phyloP scores from a whole-genome alignment of 176 grass and related monocot genomes.

The Tillandsia fasciculata region DNA sequence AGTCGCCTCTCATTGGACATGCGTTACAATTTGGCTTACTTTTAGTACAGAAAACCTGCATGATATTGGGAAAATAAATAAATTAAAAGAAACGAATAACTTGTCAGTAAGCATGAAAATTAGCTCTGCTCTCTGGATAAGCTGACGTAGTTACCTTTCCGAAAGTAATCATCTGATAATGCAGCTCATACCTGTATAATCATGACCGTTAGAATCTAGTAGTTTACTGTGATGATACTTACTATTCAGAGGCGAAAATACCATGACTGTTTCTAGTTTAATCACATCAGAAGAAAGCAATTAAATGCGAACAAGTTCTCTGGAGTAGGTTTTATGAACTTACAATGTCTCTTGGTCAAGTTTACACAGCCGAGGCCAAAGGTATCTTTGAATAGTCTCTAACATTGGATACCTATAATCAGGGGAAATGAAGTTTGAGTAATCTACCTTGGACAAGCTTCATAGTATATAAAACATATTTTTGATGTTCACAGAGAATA shows the following conservation, averaged over 20 bases:
- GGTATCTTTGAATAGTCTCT: conserved; percentile 80
- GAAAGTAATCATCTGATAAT: conserved; percentile 99
- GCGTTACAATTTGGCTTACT: conserved; percentile 92
- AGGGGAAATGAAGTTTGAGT: conserved; percentile 19
- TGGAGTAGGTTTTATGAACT: conserved; percentile 27
- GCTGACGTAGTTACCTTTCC: conserved; percentile 57
- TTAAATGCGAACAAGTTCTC: not conserved
- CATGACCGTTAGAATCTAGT: not conserved
- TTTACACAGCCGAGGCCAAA: conserved; percentile 97
- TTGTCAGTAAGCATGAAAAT: not conserved
- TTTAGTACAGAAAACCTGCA: conserved; percentile 98
- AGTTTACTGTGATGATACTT: not conserved
- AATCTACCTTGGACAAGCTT: conserved; percentile 6
- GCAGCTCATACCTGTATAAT: conserved; percentile 85
- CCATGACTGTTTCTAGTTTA: not conserved
- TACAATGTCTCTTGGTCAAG: conserved; percentile 91
- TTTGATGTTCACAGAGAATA: conserved; percentile 8
- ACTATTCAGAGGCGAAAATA: not conserved
- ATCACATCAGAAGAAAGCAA: not conserved
- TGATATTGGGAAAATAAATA: not conserved
- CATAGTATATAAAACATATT: conserved; percentile 14
- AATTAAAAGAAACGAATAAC: not conserved
- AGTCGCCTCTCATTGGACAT: conserved; percentile 90
- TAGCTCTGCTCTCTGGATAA: not conserved
- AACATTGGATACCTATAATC: conserved; percentile 75